These are phyloP conservation scores for Hansenula lynferdii DNA, from an alignment of 1,139 yeast species.

Conservation along the genomic window DNA sequence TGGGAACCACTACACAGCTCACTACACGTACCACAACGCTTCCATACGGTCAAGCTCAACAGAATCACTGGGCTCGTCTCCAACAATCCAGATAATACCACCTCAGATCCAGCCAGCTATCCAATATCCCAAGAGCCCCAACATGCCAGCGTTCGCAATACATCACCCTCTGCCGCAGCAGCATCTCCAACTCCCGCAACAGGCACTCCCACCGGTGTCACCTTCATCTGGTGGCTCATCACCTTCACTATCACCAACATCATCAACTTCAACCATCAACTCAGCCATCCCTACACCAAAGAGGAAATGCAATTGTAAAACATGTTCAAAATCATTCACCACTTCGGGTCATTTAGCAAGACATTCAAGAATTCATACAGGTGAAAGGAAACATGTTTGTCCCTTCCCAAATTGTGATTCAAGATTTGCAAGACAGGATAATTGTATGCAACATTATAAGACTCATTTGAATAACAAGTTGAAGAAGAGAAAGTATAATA, in stretches of 20 bases:
- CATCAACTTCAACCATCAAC: no score
- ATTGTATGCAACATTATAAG: conserved; percentile 88
- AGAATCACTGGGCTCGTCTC: no score
- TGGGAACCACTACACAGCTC: no score
- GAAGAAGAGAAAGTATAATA: conserved; percentile 12
- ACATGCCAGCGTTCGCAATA: no score
- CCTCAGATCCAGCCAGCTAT: no score
- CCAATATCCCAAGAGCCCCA: no score
- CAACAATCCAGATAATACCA: no score
- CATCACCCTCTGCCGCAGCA: not conserved
- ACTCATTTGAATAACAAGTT: conserved; percentile 44
- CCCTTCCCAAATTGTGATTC: conserved; percentile 84
- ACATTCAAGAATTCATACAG: conserved; percentile 85
- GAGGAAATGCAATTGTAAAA: conserved; percentile 58
- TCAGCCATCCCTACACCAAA: no score
- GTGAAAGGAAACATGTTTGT: conserved; percentile 81
- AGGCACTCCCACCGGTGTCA: not conserved
- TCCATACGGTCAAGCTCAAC: no score
- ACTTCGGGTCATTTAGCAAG: conserved; percentile 90
- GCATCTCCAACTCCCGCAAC: not conserved
- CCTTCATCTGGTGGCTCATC: not conserved
- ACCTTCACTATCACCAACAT: not conserved
- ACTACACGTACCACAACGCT: no score
- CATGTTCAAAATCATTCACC: conserved; percentile 65
- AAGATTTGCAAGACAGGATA: conserved; percentile 86